These are phyloP conservation scores for Aspergillus biplanus DNA, from an alignment of 495 filamentous ascomycete genomes.

Conservation along the genomic window DNA sequence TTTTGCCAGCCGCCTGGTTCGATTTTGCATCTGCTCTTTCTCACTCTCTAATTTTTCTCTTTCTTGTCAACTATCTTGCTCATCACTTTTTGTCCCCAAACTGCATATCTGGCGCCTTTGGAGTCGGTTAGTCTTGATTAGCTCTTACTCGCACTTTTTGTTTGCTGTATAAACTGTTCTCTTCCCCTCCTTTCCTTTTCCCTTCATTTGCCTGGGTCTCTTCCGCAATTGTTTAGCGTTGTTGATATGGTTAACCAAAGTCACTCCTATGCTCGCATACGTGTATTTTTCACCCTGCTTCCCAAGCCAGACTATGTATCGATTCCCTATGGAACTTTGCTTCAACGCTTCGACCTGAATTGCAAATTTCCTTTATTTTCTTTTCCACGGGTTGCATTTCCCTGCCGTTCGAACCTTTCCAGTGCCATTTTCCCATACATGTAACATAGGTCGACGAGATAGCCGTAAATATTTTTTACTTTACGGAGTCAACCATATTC, in stretches of 20 bases:
- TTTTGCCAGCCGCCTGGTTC: conserved; percentile 5
- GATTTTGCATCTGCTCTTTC: conserved; percentile 3
- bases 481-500: conserved; percentile 3
- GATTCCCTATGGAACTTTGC: conserved; percentile 23
- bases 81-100: conserved; percentile 3
- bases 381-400: conserved; percentile 3
- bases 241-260: conserved; percentile 17
- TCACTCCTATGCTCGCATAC: conserved; percentile 18
- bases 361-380: conserved; percentile 8
- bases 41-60: not conserved
- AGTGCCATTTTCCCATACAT: conserved; percentile 7
- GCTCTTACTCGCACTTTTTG: conserved; percentile 14
- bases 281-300: conserved; percentile 22
- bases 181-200: conserved; percentile 8
- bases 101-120: conserved; percentile 31
- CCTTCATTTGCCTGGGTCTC: not conserved
- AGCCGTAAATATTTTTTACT: conserved; percentile 4
- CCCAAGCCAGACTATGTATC: conserved; percentile 12
- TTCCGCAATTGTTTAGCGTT: conserved; percentile 21
- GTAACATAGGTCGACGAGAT: conserved; percentile 17
- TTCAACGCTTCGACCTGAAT: conserved; percentile 16
- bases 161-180: conserved; percentile 25
- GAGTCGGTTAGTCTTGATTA: conserved; percentile 26
- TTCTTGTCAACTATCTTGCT: conserved; percentile 1
- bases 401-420: conserved; percentile 9